phyloP scores from a whole-genome alignment of 2,329 filamentous ascomycete species.

The Thelonectria discophora region DNA sequence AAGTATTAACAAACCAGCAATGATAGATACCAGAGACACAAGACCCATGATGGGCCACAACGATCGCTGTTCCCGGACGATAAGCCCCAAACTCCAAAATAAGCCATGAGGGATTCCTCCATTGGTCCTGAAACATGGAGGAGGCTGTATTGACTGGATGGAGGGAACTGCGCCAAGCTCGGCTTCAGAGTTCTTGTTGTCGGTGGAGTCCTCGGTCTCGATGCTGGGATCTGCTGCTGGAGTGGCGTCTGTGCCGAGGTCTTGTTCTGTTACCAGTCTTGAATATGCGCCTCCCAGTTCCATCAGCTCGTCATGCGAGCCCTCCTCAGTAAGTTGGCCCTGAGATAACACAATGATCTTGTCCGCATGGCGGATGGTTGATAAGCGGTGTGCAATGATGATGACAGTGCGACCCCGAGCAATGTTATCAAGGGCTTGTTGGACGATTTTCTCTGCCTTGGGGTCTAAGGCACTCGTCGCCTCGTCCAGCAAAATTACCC shows the following conservation, averaged over 20 bases:
- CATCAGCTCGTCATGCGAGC: constrained; percentile 68
- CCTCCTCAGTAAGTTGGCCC: constrained; percentile 68
- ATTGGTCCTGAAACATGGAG: too few species aligned
- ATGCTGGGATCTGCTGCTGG: too few species aligned
- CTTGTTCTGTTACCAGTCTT: constrained; percentile 57
- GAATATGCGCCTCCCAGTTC: constrained; percentile 58
- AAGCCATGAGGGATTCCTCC: too few species aligned
- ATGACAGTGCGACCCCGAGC: constrained; percentile 70
- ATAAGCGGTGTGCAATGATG: constrained; percentile 69
- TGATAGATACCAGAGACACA: too few species aligned
- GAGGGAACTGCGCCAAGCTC: too few species aligned
- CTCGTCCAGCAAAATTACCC: constrained; percentile 73
- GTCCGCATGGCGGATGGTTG: constrained; percentile 68
- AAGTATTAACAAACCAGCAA: too few species aligned
- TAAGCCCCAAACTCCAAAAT: too few species aligned
- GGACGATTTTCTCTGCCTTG: constrained; percentile 60
- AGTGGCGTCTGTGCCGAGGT: constrained; percentile 41
- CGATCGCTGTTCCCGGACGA: too few species aligned
- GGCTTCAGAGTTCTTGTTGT: too few species aligned
- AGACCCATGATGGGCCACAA: too few species aligned
- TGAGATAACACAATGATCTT: constrained; percentile 71
- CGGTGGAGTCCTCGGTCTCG: constrained; percentile 32
- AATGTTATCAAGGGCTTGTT: constrained; percentile 62
- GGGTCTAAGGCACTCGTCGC: constrained; percentile 68
- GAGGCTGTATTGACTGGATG: too few species aligned